phyloP scores from a whole-genome alignment of 2,329 filamentous ascomycete genomes.

The Fusarium neocosmosporiellum region DNA sequence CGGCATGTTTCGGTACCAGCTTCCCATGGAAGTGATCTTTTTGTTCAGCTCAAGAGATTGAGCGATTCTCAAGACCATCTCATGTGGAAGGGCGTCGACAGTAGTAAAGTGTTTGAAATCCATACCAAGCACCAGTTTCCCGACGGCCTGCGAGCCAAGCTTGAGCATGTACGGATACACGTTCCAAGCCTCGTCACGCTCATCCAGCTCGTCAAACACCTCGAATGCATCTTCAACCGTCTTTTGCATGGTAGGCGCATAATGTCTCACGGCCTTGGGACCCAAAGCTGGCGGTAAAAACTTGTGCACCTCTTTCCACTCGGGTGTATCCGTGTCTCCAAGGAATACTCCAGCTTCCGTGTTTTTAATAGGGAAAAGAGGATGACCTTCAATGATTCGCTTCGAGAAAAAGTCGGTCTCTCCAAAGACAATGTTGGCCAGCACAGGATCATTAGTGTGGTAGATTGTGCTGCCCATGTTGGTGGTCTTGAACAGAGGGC shows the following conservation, averaged over 20 bases:
- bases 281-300: conserved; percentile 69
- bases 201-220: conserved; percentile 63
- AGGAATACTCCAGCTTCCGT: conserved; percentile 57
- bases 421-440: conserved; percentile 58
- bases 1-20: conserved; percentile 67
- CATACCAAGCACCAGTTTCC: conserved; percentile 57
- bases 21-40: conserved; percentile 63
- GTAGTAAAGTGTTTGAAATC: conserved; percentile 58
- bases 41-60: conserved; percentile 67
- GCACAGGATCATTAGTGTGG: conserved; percentile 61
- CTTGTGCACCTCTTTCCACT: conserved; percentile 67
- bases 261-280: conserved; percentile 70
- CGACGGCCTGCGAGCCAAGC: conserved; percentile 58
- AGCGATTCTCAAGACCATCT: conserved; percentile 63
- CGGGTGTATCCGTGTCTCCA: conserved; percentile 62
- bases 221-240: conserved; percentile 62
- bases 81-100: conserved; percentile 60
- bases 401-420: conserved; percentile 67
- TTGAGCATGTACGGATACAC: conserved; percentile 64
- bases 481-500: conserved; percentile 62
- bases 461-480: conserved; percentile 63
- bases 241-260: conserved; percentile 68
- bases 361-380: conserved; percentile 57
- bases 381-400: conserved; percentile 61
- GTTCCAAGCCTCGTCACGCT: conserved; percentile 58